Evolutionary conservation across 192 early-diverging fungal genomes (phyloP), one percentile per base, ranked within the genome.

Genomic region (Rhizophlyctis rosea): DNA sequence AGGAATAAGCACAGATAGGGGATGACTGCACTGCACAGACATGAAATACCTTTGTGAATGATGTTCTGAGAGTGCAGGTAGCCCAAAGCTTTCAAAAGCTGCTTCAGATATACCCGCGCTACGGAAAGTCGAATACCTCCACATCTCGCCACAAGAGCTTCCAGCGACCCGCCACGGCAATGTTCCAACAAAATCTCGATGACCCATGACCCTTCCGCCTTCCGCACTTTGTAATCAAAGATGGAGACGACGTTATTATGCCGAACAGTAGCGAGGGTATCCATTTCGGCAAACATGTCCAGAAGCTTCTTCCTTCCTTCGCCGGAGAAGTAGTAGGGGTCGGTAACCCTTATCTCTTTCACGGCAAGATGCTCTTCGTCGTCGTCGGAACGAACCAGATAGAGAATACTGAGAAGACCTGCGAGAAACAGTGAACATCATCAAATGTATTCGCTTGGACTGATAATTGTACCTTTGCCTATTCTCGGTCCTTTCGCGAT

Each of bases 21-120:
- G 24, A 23, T 23, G 51, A 56, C 30, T 29, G 23, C 21, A 18
- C 3, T 33, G n/a, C 13, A 47, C n/a, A 18, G 47, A 14, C 28
- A 30, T 18, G 21, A 11, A 58, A 1, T 32, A 74, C 73, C 73
- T 61, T 73, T 73, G 50, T 76, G 74, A 31, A 76, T 65, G 21
- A 44, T 34, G 51, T 76, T 76, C 27, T 67, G 50, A 3, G 70
- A 62, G 56, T 76, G 74, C 4, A 76, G 48, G 36, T 69, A 72
- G 11, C 54, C 66, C 21, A 76, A 25, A n/a, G 65, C 74, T 52
- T 72, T 72, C 11, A 76, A 30, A 2, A 73, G 51, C 28, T 64
- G 57, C 34, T 64, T 68, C 58, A 72, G 58, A 52, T 73, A 76
- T 2, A n/a, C 31, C 34, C 52, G 21, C 14, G 74, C 65, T 25